Evolutionary conservation across 306 rosid species (phyloP), one percentile per base, ranked within the genome.

Genomic region (Corylus americana): DNA sequence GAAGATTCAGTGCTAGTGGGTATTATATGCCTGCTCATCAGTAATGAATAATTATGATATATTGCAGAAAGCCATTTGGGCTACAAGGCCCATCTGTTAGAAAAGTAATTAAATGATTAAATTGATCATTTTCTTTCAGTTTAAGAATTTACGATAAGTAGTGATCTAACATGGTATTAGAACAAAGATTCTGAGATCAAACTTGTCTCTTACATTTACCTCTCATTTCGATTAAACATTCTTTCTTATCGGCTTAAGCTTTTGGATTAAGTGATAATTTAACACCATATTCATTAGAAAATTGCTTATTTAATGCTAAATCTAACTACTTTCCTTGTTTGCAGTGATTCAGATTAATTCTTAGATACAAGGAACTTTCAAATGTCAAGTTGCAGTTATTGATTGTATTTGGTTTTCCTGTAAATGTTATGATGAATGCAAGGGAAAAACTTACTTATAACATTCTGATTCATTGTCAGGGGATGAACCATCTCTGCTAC

Each of bases 381-480:
- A 67, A 67, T 67, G 11, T 42, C 49, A 5, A 67, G 25, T 67
- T 67, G 50, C 71, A 67, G 50, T 16, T 42, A 37, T 27, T 37
- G 27, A 67, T 39, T 67, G 50, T 67, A 18, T 67, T 42, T 67
- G 71, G 14, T 9, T 44, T 67, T 39, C 27, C 27, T 8, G 50
- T 39, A 17, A 67, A 67, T 17, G 55, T 78, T 68, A 55, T 73
- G 63, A 72, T 45, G 74, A 57, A 71, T 57, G 80, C 13, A 78
- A 74, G 73, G 62, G 75, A 71, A 45, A 78, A 51, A 77, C 97
- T 90, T 87, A 88, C 94, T 78, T 31, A 71, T 80, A 81, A 55
- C 62, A 39, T 50, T 76, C 53, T 20, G 86, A 78, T 55, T 81
- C 83, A 20, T 25, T 53, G 73, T 80, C 75, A 47, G 64, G 69